These are phyloP conservation scores for Elsinoe ampelina DNA, from an alignment of 2,329 filamentous ascomycete genomes.

Conservation along the genomic window DNA sequence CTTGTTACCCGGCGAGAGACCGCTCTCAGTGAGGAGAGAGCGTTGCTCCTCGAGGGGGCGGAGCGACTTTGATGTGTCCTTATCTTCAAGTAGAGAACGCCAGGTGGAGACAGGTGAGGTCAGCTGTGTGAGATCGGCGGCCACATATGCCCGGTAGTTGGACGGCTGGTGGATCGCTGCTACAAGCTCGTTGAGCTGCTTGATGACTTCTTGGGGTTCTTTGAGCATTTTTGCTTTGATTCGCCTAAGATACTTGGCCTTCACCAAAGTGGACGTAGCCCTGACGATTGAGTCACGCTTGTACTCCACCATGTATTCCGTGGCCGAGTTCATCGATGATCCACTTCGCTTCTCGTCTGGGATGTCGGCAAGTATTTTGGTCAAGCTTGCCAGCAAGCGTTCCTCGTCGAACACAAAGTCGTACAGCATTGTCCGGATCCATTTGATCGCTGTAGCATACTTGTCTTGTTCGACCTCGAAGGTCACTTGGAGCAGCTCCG, in stretches of 20 bases:
- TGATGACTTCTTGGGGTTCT: slow-evolving; percentile 66
- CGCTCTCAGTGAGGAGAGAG: slow-evolving; percentile 65
- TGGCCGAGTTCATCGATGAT: slow-evolving; percentile 51
- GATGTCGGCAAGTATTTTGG: slow-evolving; percentile 81
- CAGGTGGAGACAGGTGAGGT: slow-evolving; percentile 68
- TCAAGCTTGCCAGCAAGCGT: slow-evolving; percentile 52
- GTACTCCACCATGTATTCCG: slow-evolving; percentile 70
- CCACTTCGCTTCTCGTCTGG: slow-evolving; percentile 87
- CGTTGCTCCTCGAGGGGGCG: slow-evolving; percentile 61
- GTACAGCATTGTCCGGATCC: slow-evolving; percentile 79
- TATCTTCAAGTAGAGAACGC: slow-evolving; percentile 51
- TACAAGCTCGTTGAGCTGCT: slow-evolving; percentile 66
- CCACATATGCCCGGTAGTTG: slow-evolving; percentile 79
- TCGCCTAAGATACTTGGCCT: slow-evolving; percentile 76
- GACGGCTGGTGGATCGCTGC: slow-evolving; percentile 67
- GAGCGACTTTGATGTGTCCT: slow-evolving; percentile 48
- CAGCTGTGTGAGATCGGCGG: slow-evolving; percentile 69
- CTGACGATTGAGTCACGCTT: slow-evolving; percentile 66
- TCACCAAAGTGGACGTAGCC: slow-evolving; percentile 73
- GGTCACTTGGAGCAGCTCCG: slow-evolving; percentile 70
- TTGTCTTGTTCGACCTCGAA: slow-evolving; percentile 85
- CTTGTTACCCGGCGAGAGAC: slow-evolving; percentile 62
- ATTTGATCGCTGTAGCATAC: slow-evolving; percentile 70
- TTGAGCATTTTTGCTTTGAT: slow-evolving; percentile 70
- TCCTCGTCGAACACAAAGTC: slow-evolving; percentile 77